Conservation (phyloP, 768 basidiomycete genomes). For the Suillus luteus region DNA sequence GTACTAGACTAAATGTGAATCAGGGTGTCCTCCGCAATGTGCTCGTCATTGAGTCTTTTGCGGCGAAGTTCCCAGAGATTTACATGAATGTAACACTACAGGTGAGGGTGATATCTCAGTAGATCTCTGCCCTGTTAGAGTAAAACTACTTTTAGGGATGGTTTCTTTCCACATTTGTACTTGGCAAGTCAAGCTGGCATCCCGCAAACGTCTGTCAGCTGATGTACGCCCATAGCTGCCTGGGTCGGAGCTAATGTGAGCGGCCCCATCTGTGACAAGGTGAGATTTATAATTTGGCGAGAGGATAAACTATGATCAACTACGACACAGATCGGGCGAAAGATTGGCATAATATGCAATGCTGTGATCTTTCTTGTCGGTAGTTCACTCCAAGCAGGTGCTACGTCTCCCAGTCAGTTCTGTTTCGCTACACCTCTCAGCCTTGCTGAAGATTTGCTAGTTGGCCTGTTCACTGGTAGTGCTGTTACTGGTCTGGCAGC, state of each 20-base stretch:
- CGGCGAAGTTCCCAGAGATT: constrained; percentile 34
- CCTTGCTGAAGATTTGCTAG: constrained; percentile 15
- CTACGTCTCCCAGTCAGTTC: constrained; percentile 25
- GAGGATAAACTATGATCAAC: not conserved
- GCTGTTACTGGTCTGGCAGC: constrained; percentile 24
- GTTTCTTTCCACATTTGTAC: constrained; percentile 32
- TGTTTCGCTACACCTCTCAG: not conserved
- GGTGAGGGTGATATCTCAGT: constrained; percentile 15
- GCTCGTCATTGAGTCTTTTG: constrained; percentile 36
- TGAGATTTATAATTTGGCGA: not conserved
- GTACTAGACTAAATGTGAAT: not conserved
- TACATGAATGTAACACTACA: constrained; percentile 31
- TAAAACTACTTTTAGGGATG: constrained; percentile 28
- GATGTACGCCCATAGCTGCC: constrained; percentile 27
- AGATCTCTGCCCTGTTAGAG: not conserved
- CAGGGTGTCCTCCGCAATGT: constrained; percentile 36
- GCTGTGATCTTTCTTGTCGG: constrained; percentile 33
- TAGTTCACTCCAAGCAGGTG: constrained; percentile 34
- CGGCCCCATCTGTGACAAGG: constrained; percentile 35
- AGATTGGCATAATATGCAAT: constrained; percentile 28
- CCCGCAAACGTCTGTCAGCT: not conserved
- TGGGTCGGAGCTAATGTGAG: constrained; percentile 34
- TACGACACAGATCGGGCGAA: constrained; percentile 28
- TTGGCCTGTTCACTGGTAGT: constrained; percentile 32
- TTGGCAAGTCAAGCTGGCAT: constrained; percentile 22